phyloP scores from a whole-genome alignment of 495 filamentous ascomycete genomes.

The Sordaria brevicollis region DNA sequence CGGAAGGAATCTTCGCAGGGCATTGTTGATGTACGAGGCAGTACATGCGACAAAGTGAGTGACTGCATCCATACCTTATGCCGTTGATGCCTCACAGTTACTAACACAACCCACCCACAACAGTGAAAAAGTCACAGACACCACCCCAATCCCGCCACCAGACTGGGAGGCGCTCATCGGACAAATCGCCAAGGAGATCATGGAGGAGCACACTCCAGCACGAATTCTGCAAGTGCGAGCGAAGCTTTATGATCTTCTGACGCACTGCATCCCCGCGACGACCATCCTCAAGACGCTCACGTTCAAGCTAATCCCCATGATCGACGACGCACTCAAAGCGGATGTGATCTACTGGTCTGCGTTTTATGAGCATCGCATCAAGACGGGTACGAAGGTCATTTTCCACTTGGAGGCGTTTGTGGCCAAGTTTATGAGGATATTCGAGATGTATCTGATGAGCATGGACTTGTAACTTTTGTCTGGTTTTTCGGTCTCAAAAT shows the following conservation, averaged over 20 bases:
- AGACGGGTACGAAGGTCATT: slow-evolving; percentile 85
- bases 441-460: slow-evolving; percentile 86
- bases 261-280: slow-evolving; percentile 92
- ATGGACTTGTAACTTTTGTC: slow-evolving; percentile 51
- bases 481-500: neutral
- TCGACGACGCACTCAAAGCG: slow-evolving; percentile 79
- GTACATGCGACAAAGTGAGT: slow-evolving; percentile 92
- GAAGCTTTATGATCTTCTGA: slow-evolving; percentile 89
- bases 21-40: slow-evolving; percentile 90
- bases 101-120: neutral
- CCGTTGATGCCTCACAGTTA: slow-evolving; percentile 7
- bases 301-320: slow-evolving; percentile 77
- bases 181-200: slow-evolving; percentile 81
- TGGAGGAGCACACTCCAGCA: slow-evolving; percentile 80
- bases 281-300: slow-evolving; percentile 88
- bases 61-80: neutral
- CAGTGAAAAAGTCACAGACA: slow-evolving; percentile 85
- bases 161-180: slow-evolving; percentile 91
- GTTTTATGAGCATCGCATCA: slow-evolving; percentile 92
- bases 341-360: slow-evolving; percentile 94
- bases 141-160: slow-evolving; percentile 79
- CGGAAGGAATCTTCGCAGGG: slow-evolving; percentile 79
- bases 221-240: slow-evolving; percentile 77
- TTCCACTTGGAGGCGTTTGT: slow-evolving; percentile 98
- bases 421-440: slow-evolving; percentile 92